phyloP scores from a whole-genome alignment of 1,284 basidiomycete genomes.

The Cronartium ribicola region DNA sequence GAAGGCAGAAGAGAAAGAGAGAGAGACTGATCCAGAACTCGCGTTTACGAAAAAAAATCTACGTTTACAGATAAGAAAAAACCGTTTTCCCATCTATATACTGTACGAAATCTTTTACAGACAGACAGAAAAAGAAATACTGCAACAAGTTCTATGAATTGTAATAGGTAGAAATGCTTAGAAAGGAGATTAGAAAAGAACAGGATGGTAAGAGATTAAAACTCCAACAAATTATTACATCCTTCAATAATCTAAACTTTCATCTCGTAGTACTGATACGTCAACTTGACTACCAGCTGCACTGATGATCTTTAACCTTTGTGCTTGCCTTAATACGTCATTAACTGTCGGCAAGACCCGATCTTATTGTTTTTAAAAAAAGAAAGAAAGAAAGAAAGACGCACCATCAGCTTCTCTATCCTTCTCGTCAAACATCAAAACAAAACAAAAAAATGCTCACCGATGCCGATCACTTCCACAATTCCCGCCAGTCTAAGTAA shows the following conservation, averaged over 20 bases:
- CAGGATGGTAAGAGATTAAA: too few relatives aligned
- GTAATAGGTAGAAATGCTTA: too few relatives aligned
- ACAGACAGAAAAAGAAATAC: too few relatives aligned
- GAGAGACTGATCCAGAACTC: too few relatives aligned
- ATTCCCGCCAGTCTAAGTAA: slow-evolving; percentile 27
- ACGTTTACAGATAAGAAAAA: too few relatives aligned
- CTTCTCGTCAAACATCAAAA: not conserved
- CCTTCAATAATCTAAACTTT: not conserved
- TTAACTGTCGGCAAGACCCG: not conserved
- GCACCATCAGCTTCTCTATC: not conserved
- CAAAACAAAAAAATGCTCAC: not conserved
- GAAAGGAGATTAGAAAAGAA: too few relatives aligned
- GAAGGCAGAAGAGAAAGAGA: too few relatives aligned
- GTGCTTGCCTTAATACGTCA: not conserved
- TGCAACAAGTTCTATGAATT: too few relatives aligned
- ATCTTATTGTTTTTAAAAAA: not conserved
- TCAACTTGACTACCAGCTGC: not conserved
- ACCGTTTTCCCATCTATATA: too few relatives aligned
- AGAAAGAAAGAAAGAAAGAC: not conserved
- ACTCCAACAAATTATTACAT: too few relatives aligned
- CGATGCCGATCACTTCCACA: slow-evolving; percentile 19
- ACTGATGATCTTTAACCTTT: not conserved
- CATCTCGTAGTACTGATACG: not conserved
- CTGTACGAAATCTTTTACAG: too few relatives aligned
- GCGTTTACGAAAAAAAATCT: too few relatives aligned